Evolutionary conservation across 176 grass and related monocot species (phyloP).

Genomic region (Avena eriantha): DNA sequence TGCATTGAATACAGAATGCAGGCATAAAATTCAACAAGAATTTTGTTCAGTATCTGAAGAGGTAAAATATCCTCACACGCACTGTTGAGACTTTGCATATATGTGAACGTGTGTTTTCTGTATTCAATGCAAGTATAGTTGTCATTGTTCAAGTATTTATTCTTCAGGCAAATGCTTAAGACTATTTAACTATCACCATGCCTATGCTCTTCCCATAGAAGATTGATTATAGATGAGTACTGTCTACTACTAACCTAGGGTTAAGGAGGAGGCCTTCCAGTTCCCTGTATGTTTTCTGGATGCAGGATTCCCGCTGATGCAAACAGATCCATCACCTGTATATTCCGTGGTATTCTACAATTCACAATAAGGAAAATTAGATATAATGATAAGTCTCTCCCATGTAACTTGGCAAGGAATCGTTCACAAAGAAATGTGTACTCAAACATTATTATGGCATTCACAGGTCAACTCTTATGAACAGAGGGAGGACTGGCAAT

Average conservation of each 20-base stretch:
- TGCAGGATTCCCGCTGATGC: conserved; percentile 47
- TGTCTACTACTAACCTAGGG: conserved; percentile 39
- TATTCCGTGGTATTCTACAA: conserved; percentile 44
- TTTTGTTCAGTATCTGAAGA: neutral
- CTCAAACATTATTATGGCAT: neutral
- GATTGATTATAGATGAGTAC: neutral
- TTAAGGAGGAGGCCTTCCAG: conserved; percentile 64
- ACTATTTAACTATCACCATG: conserved; percentile 19
- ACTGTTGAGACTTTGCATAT: neutral
- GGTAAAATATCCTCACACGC: neutral
- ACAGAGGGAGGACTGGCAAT: neutral
- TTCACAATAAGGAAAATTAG: conserved; percentile 12
- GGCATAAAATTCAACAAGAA: neutral
- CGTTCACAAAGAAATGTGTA: neutral
- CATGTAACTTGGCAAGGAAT: neutral
- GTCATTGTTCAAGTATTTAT: conserved; percentile 22
- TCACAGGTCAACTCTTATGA: neutral
- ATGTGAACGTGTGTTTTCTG: neutral
- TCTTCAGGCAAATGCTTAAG: neutral
- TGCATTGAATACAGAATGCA: conserved; percentile 18
- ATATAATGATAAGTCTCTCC: conserved; percentile 9
- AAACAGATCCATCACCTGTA: conserved; percentile 69
- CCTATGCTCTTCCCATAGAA: neutral
- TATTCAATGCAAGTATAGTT: neutral
- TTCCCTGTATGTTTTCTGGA: conserved; percentile 60